These are phyloP conservation scores for Fusarium torulosum DNA, from an alignment of 2,329 filamentous ascomycete species.

Conservation along the genomic window DNA sequence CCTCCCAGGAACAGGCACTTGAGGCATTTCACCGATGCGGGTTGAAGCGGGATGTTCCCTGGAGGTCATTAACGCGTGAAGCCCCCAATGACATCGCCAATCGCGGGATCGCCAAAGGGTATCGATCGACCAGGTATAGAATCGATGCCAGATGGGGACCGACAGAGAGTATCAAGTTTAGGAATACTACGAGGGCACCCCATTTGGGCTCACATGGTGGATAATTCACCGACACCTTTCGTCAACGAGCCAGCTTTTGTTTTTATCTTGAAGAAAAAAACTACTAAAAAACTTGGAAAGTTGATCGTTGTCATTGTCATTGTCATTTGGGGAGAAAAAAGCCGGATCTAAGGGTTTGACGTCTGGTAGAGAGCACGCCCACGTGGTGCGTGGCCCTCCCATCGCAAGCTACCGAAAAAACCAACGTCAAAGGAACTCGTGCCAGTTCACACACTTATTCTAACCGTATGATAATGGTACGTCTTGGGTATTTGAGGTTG, in stretches of 20 bases:
- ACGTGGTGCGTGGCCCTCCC: constrained; percentile 44
- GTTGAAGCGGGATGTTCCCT: constrained; percentile 44
- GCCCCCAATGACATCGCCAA: constrained; percentile 42
- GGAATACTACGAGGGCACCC: constrained; percentile 2
- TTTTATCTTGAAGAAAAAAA: neutral
- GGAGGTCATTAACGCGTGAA: constrained; percentile 28
- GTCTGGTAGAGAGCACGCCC: constrained; percentile 36
- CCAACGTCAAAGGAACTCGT: constrained; percentile 29
- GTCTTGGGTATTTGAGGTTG: constrained; percentile 29
- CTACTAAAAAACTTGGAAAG: constrained; percentile 39
- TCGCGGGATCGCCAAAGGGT: constrained; percentile 40
- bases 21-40: constrained; percentile 41
- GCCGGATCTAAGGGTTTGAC: constrained; percentile 27
- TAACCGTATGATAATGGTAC: constrained; percentile 48
- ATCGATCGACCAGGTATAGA: constrained; percentile 30
- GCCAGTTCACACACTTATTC: constrained; percentile 21
- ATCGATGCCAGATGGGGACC: constrained; percentile 16
- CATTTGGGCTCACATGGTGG: constrained; percentile 33
- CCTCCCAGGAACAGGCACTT: constrained; percentile 34
- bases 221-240: constrained; percentile 9
- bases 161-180: constrained; percentile 16
- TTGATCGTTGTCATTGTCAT: neutral
- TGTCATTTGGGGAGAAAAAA: constrained; percentile 1
- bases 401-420: constrained; percentile 33
- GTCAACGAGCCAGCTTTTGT: constrained; percentile 18